These are phyloP conservation scores for Pseudonitzschia multistriata DNA, from an alignment of 108 stramenopile genomes.

Conservation along the genomic window DNA sequence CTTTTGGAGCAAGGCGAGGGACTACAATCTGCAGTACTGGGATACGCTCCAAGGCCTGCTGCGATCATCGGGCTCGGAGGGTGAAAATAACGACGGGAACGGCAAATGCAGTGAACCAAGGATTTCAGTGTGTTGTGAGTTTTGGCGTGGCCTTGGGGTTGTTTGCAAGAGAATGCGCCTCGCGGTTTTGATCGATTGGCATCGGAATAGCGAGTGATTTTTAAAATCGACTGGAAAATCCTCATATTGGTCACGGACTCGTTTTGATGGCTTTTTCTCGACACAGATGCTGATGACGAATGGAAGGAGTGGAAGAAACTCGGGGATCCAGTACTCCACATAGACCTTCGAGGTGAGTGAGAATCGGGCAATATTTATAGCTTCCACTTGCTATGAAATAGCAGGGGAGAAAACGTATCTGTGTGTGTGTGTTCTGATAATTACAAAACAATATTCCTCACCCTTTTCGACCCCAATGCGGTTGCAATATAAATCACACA, in stretches of 20 bases:
- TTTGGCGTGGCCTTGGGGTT: constrained; percentile 11
- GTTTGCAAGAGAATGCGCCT: neutral
- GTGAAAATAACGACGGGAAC: neutral
- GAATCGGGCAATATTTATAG: neutral
- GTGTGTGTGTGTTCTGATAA: neutral
- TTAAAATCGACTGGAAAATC: neutral
- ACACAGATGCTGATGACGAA: constrained; percentile 70
- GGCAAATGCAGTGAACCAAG: neutral
- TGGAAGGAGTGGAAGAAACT: constrained; percentile 74
- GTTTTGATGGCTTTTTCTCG: neutral
- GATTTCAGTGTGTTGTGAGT: constrained; percentile 27
- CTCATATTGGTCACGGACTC: neutral
- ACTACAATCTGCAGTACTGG: constrained; percentile 65
- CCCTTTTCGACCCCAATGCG: neutral
- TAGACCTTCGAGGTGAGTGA: constrained; percentile 62
- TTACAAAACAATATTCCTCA: neutral
- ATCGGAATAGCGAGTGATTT: neutral
- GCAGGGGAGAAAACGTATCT: neutral
- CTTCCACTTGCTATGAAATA: neutral
- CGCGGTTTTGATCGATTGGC: neutral
- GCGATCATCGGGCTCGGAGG: neutral
- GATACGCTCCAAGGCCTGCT: constrained; percentile 30
- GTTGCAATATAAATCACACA: too few species aligned
- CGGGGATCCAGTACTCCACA: constrained; percentile 87
- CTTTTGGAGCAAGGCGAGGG: constrained; percentile 69